Percentiles rank a stretch among this genome's conserved stretches.
Evolutionary conservation across 768 basidiomycete genomes (phyloP).

Genomic region (Suillus lakei): DNA sequence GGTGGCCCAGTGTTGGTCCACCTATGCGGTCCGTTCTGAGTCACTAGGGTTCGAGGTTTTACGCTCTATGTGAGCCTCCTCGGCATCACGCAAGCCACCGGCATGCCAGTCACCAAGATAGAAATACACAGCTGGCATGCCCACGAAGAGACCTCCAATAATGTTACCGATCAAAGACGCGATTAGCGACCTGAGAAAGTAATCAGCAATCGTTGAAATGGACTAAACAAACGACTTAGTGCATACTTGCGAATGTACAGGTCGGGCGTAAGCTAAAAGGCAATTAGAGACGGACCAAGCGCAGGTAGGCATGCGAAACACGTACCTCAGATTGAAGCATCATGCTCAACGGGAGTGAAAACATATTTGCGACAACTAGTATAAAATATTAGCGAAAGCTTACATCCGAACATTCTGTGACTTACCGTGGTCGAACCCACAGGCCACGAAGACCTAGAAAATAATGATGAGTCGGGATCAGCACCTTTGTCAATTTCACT

Average conservation of each 20-base stretch:
- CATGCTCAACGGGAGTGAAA: constrained; percentile 69
- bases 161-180: constrained; percentile 71
- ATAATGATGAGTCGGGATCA: constrained; percentile 2
- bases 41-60: constrained; percentile 15
- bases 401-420: neutral
- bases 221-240: neutral
- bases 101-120: constrained; percentile 57
- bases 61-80: constrained; percentile 34
- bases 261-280: constrained; percentile 27
- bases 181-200: constrained; percentile 56
- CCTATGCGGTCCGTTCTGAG: constrained; percentile 12
- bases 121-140: constrained; percentile 66
- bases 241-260: constrained; percentile 71
- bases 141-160: constrained; percentile 67
- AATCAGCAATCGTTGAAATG: neutral
- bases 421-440: constrained; percentile 72
- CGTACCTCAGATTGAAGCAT: constrained; percentile 71
- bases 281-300: constrained; percentile 40
- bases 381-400: constrained; percentile 1
- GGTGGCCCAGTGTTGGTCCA: neutral
- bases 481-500: constrained; percentile 16
- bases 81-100: constrained; percentile 44
- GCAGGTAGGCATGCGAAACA: constrained; percentile 9
- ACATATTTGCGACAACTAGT: constrained; percentile 77
- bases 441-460: constrained; percentile 67